phyloP scores from a whole-genome alignment of 441 rosid genomes.

The Pelargonium myrrhifolium region DNA sequence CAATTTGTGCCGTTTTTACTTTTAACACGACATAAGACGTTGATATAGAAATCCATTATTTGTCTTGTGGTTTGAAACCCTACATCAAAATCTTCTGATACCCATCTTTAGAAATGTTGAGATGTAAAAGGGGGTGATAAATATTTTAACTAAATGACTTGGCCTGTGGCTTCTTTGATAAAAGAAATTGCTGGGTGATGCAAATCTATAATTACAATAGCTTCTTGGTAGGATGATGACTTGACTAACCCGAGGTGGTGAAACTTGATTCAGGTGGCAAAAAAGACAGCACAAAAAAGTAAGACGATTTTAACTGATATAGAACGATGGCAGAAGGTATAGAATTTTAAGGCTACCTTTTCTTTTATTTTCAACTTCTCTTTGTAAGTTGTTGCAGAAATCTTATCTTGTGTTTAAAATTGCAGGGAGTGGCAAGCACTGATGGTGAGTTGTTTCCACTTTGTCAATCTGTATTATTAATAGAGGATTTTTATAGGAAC shows the following conservation, averaged over 20 bases:
- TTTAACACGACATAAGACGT: background rate
- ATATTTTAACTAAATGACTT: too few relatives aligned
- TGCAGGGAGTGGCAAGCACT: conserved; percentile 94
- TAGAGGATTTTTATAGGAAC: background rate
- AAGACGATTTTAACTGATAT: conserved; percentile 81
- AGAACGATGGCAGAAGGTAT: conserved; percentile 97
- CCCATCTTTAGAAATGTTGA: background rate
- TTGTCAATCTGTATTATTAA: conserved; percentile 7
- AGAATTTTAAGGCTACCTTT: conserved; percentile 15
- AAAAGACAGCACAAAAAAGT: conserved; percentile 80
- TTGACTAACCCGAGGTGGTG: conserved; percentile 7
- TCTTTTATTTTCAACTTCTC: background rate
- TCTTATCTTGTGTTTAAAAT: conserved; percentile 18
- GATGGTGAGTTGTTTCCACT: conserved; percentile 51
- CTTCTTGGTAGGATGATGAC: conserved; percentile 8
- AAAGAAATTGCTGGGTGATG: too few relatives aligned
- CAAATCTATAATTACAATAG: too few relatives aligned
- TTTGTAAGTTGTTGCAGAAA: conserved; percentile 14
- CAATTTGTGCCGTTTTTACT: background rate
- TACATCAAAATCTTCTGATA: background rate
- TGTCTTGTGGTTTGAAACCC: background rate
- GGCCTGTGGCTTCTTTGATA: too few relatives aligned
- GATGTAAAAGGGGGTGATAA: background rate
- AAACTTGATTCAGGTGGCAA: conserved; percentile 59
- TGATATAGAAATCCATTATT: background rate